Evolutionary conservation across 345 rosid species (phyloP).

Genomic region (Pugionium cornutum): DNA sequence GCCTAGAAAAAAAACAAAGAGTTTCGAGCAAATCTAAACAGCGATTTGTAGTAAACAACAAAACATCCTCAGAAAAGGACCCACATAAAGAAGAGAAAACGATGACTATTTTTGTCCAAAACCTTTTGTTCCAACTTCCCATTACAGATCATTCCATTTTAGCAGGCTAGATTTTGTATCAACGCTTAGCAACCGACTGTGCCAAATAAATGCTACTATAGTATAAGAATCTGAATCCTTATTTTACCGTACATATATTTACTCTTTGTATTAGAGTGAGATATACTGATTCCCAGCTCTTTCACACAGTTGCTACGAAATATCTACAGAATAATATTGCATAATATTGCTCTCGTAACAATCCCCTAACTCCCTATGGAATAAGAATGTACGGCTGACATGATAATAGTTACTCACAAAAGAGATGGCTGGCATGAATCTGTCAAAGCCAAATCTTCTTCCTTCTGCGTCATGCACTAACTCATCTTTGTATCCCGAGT

Average conservation of each 20-base stretch:
- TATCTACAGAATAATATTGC: conserved; percentile 6
- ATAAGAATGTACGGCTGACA: too few relatives aligned
- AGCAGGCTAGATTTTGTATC: not conserved
- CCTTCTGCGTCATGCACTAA: conserved; percentile 23
- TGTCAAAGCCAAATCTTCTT: conserved; percentile 1
- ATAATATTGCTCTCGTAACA: not conserved
- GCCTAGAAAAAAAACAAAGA: not conserved
- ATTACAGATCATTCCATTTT: not conserved
- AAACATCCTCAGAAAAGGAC: not conserved
- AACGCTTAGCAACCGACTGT: conserved; percentile 8
- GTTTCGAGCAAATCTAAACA: not conserved
- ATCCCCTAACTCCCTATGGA: conserved; percentile 8
- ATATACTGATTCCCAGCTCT: not conserved
- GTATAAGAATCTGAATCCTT: not conserved
- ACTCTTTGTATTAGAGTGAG: not conserved
- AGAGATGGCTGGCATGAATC: conserved; percentile 13
- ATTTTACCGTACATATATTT: not conserved
- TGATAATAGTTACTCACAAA: not conserved
- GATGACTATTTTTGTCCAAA: not conserved
- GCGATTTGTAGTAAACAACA: not conserved
- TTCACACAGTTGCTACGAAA: conserved; percentile 12
- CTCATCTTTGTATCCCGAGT: conserved; percentile 22
- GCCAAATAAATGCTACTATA: not conserved
- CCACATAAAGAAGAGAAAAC: not conserved
- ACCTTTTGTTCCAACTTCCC: not conserved